Percentiles rank a stretch among this genome's conserved stretches.
These are phyloP conservation scores for Paragyromitra xinjiangensis DNA, from an alignment of 495 filamentous ascomycete species.

Conservation along the genomic window DNA sequence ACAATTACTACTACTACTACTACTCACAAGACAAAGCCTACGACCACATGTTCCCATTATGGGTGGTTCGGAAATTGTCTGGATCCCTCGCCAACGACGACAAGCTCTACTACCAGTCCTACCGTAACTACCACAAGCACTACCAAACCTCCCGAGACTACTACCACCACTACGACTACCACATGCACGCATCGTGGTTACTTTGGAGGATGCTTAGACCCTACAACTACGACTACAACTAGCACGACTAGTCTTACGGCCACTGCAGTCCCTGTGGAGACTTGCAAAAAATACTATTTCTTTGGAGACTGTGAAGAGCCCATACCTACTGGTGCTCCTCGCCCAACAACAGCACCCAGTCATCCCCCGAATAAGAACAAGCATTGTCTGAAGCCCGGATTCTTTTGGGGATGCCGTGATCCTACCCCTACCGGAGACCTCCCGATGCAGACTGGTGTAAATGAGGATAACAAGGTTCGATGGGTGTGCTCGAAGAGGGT, in stretches of 20 bases:
- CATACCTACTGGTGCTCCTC: slow-evolving; percentile 17
- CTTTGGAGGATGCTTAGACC: slow-evolving; percentile 68
- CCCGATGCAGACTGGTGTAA: slow-evolving; percentile 3
- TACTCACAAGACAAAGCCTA: slow-evolving; percentile 54
- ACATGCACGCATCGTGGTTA: slow-evolving; percentile 65
- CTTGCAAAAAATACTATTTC: slow-evolving; percentile 43
- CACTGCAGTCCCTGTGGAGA: slow-evolving; percentile 51
- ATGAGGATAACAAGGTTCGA: not conserved
- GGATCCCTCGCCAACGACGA: slow-evolving; percentile 62
- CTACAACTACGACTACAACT: slow-evolving; percentile 56
- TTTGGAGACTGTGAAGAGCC: slow-evolving; percentile 38
- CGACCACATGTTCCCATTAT: slow-evolving; percentile 63
- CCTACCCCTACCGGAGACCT: slow-evolving; percentile 3
- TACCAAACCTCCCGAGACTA: slow-evolving; percentile 55
- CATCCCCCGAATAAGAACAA: slow-evolving; percentile 6
- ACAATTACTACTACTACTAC: slow-evolving; percentile 56
- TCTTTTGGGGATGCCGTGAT: slow-evolving; percentile 37
- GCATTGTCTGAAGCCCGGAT: slow-evolving; percentile 28
- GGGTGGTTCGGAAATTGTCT: slow-evolving; percentile 69
- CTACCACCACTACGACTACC: slow-evolving; percentile 59
- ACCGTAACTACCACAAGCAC: slow-evolving; percentile 58
- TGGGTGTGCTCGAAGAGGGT: slow-evolving; percentile 39
- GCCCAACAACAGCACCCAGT: slow-evolving; percentile 3
- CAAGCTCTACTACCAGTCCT: slow-evolving; percentile 58
- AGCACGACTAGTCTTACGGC: slow-evolving; percentile 28